A percentile compares a stretch with the other conserved stretches of the same genome.
These are phyloP conservation scores for Kuraishia cidri DNA, from an alignment of 805 yeast species.

Conservation along the genomic window DNA sequence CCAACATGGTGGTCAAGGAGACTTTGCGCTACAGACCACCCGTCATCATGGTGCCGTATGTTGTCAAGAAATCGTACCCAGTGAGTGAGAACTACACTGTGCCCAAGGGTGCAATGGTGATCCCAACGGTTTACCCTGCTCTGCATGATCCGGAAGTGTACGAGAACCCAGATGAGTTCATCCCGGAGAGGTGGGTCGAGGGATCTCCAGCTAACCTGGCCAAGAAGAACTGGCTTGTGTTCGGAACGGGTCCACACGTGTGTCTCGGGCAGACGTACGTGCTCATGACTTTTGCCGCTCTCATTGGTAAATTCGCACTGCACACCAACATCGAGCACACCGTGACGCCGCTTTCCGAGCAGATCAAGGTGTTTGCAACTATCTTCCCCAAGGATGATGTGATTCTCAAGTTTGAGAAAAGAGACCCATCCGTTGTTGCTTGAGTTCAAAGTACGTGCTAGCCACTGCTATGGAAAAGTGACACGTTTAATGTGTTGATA, in stretches of 20 bases:
- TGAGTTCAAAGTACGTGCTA: no score
- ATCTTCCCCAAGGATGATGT: conserved; percentile 97
- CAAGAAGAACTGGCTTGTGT: conserved; percentile 90
- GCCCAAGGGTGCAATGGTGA: conserved; percentile 96
- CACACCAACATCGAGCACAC: conserved; percentile 74
- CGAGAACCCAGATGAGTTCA: conserved; percentile 87
- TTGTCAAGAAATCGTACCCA: conserved; percentile 81
- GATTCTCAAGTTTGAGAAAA: conserved; percentile 59
- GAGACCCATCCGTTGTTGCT: conserved; percentile 44
- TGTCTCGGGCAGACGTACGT: conserved; percentile 95
- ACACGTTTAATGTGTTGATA: no score
- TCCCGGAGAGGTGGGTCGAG: conserved; percentile 92
- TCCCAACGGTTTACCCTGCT: conserved; percentile 93
- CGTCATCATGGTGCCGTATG: conserved; percentile 96
- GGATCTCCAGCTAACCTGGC: conserved; percentile 70
- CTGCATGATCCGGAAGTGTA: conserved; percentile 96
- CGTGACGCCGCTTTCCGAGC: conserved; percentile 78
- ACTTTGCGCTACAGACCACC: conserved; percentile 94
- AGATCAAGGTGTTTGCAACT: conserved; percentile 94
- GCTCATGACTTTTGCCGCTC: conserved; percentile 76
- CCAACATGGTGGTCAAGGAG: conserved; percentile 87
- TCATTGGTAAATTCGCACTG: conserved; percentile 88
- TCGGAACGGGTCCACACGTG: conserved; percentile 95
- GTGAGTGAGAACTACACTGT: conserved; percentile 78
- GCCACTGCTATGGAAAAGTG: no score